Base-by-base conservation (phyloP, 1,284 basidiomycete genomes). In the Ustilago vetiveriae region DNA sequence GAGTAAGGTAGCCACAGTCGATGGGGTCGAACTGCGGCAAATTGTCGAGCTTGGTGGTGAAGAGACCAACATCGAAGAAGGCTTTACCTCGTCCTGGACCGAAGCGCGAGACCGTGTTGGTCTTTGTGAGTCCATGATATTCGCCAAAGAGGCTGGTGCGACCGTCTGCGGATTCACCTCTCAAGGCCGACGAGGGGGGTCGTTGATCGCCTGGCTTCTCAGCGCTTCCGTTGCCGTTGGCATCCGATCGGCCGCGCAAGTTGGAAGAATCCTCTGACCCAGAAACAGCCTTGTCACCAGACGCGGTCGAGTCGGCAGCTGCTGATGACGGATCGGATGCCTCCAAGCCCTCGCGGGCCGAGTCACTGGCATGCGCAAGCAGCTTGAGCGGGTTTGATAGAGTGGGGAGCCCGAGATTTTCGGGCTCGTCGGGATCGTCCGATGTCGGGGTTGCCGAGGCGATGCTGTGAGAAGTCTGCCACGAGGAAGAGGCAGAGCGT, bases 371-470 rank as follows among this genome's bases (percentile, higher is more conserved):
- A 10, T 62, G 62, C 8, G 68, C 70, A 0, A 72, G 53, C 30
- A 72, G 46, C 23, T 72, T 72, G 46, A 72, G 54, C 22, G 70
- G 70, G 26, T 72, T 72, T 8, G 56, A 63, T 14, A 72, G 51
- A 6, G 60, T 70, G 9, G 66, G 70, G n/a, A 72, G 43, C 7
- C 70, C 70, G 2, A 70, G 48, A 23, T 72, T 71, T 24, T 72
- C 64, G 2, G 69, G 65, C 39, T 72, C 64, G 19, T 72, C 69
- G 13, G 64, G 65, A 16, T 72, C 69, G 21, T 59, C 56, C 0
- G 56, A 55, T 0, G 67, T 65, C 1, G 67, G 67, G n/a, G 67
- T 63, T 6, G 65, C 65, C 10, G 65, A 57, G 21, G 65, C 17
- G 43, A 68, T 62, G 38, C 54, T 60, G 14, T 55, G 50, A 10